Evolutionary conservation across 1,284 basidiomycete species (phyloP), one percentile per base, ranked within the genome.

Genomic region (Trametes hirsuta): DNA sequence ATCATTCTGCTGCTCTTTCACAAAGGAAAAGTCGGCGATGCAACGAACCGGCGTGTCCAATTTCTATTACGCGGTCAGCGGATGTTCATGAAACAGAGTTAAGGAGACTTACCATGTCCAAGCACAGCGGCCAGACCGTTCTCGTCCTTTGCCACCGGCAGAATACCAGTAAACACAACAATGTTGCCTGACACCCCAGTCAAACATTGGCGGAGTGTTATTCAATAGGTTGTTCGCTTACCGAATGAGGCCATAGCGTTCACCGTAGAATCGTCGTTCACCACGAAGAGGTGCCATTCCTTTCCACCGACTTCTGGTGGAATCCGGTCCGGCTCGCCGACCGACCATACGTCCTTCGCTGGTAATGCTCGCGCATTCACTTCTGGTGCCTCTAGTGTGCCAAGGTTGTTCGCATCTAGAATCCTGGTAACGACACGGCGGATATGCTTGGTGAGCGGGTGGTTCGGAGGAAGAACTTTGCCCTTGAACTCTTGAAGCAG

Each of bases 111-210:
- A 88, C 94, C 94, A 74, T 98, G 95, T 1, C 93, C 87, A 2
- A 98, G 76, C 1, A 98, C 89, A 6, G 91, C 90, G 1, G 96
- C 94, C 0, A 98, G 76, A 0, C 94, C 95, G 63, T 91, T 83
- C 64, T 95, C 91, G 63, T 94, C 88, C 61, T 78, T 79, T 49
- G 87, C 89, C 5, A 96, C 77, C 0, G 93, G 94, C 8, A 98
- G 74, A 51, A 98, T 94, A 0, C 95, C 95, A 0, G 92, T 94
- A 68, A 94, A 97, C 2, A 98, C 92, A 52, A 96, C 85, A 64
- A 97, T 90, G 65, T 86, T 86, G 4, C 88, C 87, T 81, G 62
- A 40, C 2, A 45, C 15, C 12, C n/a, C 4, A 10, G 39, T 52
- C n/a, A 65, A 40, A 30, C n/a, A 18, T 25, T 37, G 1, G 41